A percentile compares a stretch with the other conserved stretches of the same genome.
Conservation (phyloP, 1,284 basidiomycete genomes). For the Rugosomyces carneus region DNA sequence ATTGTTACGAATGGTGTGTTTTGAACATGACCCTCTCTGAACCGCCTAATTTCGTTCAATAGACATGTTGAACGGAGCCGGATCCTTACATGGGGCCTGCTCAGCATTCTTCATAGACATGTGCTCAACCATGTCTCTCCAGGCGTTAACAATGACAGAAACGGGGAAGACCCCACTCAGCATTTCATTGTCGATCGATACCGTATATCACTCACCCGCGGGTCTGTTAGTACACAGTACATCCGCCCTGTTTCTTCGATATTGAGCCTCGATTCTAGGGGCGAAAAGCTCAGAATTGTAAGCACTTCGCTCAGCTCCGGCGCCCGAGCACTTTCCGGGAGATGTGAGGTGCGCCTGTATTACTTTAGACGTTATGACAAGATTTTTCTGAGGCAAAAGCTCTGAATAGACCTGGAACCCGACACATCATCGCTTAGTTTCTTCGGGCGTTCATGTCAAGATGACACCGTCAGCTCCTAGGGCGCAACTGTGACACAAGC, state of each 20-base stretch:
- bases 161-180: constrained; percentile 22
- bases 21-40: neutral
- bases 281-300: constrained; percentile 41
- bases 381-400: too few species aligned
- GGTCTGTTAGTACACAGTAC: constrained; percentile 29
- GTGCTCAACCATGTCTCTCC: constrained; percentile 42
- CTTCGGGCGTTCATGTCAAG: too few species aligned
- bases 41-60: neutral
- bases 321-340: constrained; percentile 32
- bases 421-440: too few species aligned
- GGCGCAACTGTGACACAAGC: too few species aligned
- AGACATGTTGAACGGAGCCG: constrained; percentile 48
- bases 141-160: constrained; percentile 25
- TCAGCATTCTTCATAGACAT: constrained; percentile 44
- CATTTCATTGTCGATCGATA: constrained; percentile 43
- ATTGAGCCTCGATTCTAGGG: too few species aligned
- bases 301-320: constrained; percentile 42
- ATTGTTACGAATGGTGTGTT: constrained; percentile 39
- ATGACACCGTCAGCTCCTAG: too few species aligned
- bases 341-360: constrained; percentile 47
- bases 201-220: constrained; percentile 50
- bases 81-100: constrained; percentile 48
- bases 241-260: neutral
- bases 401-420: too few species aligned
- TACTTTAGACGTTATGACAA: too few species aligned